Percentiles rank a stretch among this genome's conserved stretches.
Evolutionary conservation across 805 yeast species (phyloP).

Genomic region (Cyberlindnera nakhonratchasimensis): DNA sequence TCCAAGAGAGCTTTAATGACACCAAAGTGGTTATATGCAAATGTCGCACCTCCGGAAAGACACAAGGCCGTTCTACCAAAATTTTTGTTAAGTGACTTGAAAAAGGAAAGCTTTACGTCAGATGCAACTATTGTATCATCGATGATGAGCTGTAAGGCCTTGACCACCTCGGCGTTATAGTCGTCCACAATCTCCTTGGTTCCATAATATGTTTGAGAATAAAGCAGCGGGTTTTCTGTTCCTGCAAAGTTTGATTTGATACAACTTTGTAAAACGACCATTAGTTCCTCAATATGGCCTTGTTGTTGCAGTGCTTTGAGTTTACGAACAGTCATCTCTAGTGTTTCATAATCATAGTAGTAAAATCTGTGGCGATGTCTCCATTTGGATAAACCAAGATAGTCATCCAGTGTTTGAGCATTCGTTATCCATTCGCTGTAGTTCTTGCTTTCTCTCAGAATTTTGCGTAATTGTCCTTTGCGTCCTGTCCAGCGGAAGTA

Average conservation of each 20-base stretch:
- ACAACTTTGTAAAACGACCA: conserved; percentile 60
- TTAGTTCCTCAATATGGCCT: conserved; percentile 43
- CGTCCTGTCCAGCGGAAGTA: conserved; percentile 59
- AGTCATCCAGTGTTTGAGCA: conserved; percentile 56
- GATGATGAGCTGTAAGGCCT: conserved; percentile 43
- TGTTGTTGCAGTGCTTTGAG: conserved; percentile 27
- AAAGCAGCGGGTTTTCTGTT: conserved; percentile 64
- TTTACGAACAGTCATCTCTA: conserved; percentile 44
- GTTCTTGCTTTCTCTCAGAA: conserved; percentile 44
- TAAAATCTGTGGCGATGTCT: conserved; percentile 37
- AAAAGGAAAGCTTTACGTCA: conserved; percentile 46
- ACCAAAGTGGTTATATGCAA: conserved; percentile 76
- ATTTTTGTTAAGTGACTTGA: conserved; percentile 55
- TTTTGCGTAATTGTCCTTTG: conserved; percentile 45
- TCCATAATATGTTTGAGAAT: conserved; percentile 73
- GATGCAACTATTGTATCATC: conserved; percentile 36
- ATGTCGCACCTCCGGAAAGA: conserved; percentile 77
- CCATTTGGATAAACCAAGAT: conserved; percentile 63
- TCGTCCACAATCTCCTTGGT: conserved; percentile 58
- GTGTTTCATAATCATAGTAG: conserved; percentile 64
- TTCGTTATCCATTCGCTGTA: conserved; percentile 62
- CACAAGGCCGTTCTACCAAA: conserved; percentile 72
- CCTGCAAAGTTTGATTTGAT: conserved; percentile 76
- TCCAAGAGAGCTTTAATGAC: conserved; percentile 68
- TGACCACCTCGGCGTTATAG: conserved; percentile 51